Base-by-base conservation (phyloP, 768 basidiomycete species). In the Russula emetica region DNA sequence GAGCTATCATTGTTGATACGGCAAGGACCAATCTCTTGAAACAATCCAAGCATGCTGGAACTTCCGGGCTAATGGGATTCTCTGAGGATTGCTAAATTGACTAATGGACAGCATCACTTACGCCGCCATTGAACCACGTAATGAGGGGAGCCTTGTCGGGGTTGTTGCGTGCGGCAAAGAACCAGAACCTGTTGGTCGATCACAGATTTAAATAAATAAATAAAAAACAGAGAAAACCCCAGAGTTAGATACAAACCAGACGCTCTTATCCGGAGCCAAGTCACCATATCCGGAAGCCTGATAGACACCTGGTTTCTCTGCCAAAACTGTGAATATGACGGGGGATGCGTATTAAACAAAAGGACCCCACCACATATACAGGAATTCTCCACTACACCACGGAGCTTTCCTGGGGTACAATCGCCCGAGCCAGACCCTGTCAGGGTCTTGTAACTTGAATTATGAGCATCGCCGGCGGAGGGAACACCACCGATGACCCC, bases 11-110 rank as follows among this genome's bases (percentile, higher is more conserved):
- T 76, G 20, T 81, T 76, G 65, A 98, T 79, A 34, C 75, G 76
- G 75, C 96, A 98, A 0, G 96, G 94, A 0, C 96, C 96, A 24
- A 96, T 85, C 72, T 98, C 94, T 69, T 96, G 92, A 18, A 98
- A 78, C 26, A 97, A 82, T 11, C 95, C 95, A 1, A 91, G 89
- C 76, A 76, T 76, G 59, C 75, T 75, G 14, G 77, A 78, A 61
- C 72, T 74, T 51, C 77, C 78, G 11, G 76, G 78, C 74, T 77
- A 53, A 26, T 32, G 7, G 16, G 32, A 16, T 34, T 38, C 18
- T 13, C 22, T 49, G 51, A 50, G 14, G 9, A 55, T 14, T 11
- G 6, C 20, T 10, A 22, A 7, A 20, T 3, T 32, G 20, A 28
- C 44, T 49, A 30, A 6, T 1, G 0, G 49, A 45, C 36, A 52